Evolutionary conservation across 257 asterid species (phyloP).

Genomic region (Solanum bulbocastanum): DNA sequence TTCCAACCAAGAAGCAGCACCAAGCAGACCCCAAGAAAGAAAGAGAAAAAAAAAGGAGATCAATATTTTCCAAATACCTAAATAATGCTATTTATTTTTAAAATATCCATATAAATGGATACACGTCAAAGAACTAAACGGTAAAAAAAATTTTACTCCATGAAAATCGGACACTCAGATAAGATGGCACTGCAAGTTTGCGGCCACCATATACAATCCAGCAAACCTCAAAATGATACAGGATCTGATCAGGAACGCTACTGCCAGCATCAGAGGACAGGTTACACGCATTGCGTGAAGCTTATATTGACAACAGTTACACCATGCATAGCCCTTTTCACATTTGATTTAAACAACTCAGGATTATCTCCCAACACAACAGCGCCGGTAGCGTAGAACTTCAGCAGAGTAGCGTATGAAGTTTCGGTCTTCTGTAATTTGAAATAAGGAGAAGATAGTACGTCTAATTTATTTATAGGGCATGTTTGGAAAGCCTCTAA

Average conservation of each 20-base stretch:
- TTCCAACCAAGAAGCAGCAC: background rate
- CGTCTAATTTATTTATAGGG: background rate
- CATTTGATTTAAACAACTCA: conserved; percentile 25
- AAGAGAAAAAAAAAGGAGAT: background rate
- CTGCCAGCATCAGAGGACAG: background rate
- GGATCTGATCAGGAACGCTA: background rate
- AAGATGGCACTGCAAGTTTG: background rate
- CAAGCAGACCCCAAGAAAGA: background rate
- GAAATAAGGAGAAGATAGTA: background rate
- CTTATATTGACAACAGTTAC: conserved; percentile 22
- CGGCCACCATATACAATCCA: background rate
- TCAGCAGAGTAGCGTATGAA: background rate
- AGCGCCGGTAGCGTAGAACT: background rate
- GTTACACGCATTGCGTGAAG: conserved; percentile 21
- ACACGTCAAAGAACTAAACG: background rate
- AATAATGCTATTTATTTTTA: background rate
- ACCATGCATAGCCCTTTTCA: conserved; percentile 40
- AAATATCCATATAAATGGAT: background rate
- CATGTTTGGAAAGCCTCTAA: background rate
- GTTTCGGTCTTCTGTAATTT: background rate
- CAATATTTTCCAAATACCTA: background rate
- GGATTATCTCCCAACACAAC: conserved; percentile 28
- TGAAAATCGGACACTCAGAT: background rate
- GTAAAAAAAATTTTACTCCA: background rate
- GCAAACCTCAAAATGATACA: background rate